Evolutionary conservation across 2,329 filamentous ascomycete genomes (phyloP), one percentile per base, ranked within the genome.

Genomic region (Pseudocercospora vitis): DNA sequence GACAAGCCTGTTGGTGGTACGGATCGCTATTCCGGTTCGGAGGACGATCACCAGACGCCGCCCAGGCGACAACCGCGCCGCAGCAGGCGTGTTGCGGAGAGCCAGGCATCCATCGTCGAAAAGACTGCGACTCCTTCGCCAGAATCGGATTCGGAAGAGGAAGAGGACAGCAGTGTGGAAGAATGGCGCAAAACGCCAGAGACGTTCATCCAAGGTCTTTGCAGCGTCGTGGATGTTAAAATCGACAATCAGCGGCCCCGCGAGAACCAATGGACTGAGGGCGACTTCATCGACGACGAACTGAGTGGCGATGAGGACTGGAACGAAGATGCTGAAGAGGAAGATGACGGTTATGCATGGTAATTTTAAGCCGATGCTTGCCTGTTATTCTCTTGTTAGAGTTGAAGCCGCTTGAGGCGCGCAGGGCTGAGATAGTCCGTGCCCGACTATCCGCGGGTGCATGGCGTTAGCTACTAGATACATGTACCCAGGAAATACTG

Each of bases 201-300:
- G 42, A 59, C 56, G 0, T 77, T 78, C 53, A 71, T 86, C 21
- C 88, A 91, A 56, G 87, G 87, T 1, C 77, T 86, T 60, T 92
- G 88, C 64, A 78, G 84, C 33, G 77, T 83, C 4, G 87, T 91
- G 14, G 81, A 87, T 55, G 79, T 91, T 37, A 75, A 82, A 39
- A 85, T 91, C 60, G 88, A 91, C 70, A 91, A 91, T 67, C 81
- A 88, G 65, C 85, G 89, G 56, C 84, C 85, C 4, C 78, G 78
- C 2, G 88, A 90, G 71, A 73, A 80, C 19, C 83, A 86, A 56
- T 88, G 80, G 59, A 79, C 79, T 18, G 88, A 90, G 76, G 82
- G 80, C 1, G 87, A 92, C 66, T 91, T 92, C 62, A 70, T 88
- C 11, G 82, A 85, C 59, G 77, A 76, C 18, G 82, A 85, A 63